These are phyloP conservation scores for Auricularia sp. DNA, from an alignment of 768 basidiomycete species.

Conservation along the genomic window DNA sequence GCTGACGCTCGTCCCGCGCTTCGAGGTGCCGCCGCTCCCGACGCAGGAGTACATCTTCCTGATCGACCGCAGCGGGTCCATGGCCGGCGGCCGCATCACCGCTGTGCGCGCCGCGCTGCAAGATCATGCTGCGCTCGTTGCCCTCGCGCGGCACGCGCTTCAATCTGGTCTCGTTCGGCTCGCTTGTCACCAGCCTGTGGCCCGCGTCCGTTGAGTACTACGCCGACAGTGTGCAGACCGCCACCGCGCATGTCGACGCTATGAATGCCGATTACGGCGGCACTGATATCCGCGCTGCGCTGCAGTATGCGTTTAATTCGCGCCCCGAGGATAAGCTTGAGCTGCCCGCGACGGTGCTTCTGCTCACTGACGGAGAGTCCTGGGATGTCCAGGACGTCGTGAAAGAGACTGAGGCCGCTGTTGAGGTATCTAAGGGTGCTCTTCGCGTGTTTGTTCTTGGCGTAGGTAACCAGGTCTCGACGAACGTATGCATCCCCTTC, in stretches of 20 bases:
- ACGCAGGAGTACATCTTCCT: slow-evolving; percentile 53
- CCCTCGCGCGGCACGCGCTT: slow-evolving; percentile 29
- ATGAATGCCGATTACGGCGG: slow-evolving; percentile 41
- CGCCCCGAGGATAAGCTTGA: slow-evolving; percentile 15
- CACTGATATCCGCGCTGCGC: slow-evolving; percentile 38
- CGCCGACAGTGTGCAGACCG: slow-evolving; percentile 8
- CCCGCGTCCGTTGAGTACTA: slow-evolving; percentile 14
- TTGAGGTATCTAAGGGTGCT: not conserved
- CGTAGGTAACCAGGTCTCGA: slow-evolving; percentile 43
- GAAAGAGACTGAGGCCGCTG: not conserved
- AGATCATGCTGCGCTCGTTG: slow-evolving; percentile 35
- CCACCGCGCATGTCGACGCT: slow-evolving; percentile 21
- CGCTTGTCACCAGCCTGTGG: slow-evolving; percentile 25
- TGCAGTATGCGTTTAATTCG: slow-evolving; percentile 28
- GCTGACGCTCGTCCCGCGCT: slow-evolving; percentile 45
- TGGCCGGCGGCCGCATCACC: slow-evolving; percentile 22
- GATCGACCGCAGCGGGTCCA: slow-evolving; percentile 50
- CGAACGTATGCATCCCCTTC: slow-evolving; percentile 6
- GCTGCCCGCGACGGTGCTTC: slow-evolving; percentile 35
- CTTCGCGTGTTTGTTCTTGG: slow-evolving; percentile 50
- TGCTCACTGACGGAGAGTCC: slow-evolving; percentile 49
- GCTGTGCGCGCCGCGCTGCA: slow-evolving; percentile 18
- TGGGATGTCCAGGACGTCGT: slow-evolving; percentile 10
- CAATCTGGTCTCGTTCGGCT: slow-evolving; percentile 52
- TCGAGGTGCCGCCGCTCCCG: slow-evolving; percentile 30